These are phyloP conservation scores for Uromyces viciae-fabae DNA, from an alignment of 1,284 basidiomycete genomes.

Conservation along the genomic window DNA sequence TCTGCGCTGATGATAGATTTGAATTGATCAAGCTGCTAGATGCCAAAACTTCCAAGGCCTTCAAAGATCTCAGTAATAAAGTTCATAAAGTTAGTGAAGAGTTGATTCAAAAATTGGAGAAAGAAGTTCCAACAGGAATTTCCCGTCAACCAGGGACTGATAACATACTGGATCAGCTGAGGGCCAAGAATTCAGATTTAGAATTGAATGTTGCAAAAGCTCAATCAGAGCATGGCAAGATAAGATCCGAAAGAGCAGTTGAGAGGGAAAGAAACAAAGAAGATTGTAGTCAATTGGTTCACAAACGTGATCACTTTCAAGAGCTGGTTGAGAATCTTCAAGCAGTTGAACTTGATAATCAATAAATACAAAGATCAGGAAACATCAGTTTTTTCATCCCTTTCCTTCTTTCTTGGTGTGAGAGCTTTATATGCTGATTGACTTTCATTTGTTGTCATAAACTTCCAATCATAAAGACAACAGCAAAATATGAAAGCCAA, in stretches of 20 bases:
- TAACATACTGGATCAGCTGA: constrained; percentile 13
- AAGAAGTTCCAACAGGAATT: neutral
- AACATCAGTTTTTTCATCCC: neutral
- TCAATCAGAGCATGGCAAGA: constrained; percentile 31
- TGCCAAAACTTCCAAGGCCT: constrained; percentile 10
- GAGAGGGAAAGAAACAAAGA: constrained; percentile 30
- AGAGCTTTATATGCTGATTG: too few species aligned
- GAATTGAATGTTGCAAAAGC: constrained; percentile 21
- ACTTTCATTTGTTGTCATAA: too few species aligned
- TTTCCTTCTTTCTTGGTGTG: neutral
- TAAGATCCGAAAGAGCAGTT: constrained; percentile 37
- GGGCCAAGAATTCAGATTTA: constrained; percentile 18
- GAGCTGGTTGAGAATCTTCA: neutral
- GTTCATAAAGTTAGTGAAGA: constrained; percentile 3
- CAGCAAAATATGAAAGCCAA: constrained; percentile 9
- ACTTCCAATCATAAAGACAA: neutral
- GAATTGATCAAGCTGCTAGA: constrained; percentile 6
- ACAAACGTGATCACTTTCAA: neutral
- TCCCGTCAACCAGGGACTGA: neutral
- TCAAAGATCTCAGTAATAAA: constrained; percentile 25
- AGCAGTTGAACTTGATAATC: neutral
- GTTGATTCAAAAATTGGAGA: neutral
- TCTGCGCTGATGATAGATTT: constrained; percentile 1
- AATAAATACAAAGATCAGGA: constrained; percentile 11
- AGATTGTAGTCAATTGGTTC: neutral